These are phyloP conservation scores for Thermothielavioides terrestris DNA, from an alignment of 495 filamentous ascomycete genomes.

Conservation along the genomic window DNA sequence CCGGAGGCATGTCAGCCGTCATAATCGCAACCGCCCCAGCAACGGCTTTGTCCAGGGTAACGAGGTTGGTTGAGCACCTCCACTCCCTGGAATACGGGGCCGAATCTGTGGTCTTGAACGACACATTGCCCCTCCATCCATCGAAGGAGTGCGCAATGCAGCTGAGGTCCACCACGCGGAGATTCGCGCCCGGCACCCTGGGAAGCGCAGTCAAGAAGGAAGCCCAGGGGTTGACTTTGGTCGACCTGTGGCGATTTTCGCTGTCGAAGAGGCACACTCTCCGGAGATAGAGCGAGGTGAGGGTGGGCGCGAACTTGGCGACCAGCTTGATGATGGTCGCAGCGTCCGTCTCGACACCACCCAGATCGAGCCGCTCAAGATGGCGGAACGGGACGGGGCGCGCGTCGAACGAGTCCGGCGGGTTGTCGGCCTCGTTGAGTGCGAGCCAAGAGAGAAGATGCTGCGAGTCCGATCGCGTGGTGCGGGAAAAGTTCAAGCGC, in stretches of 20 bases:
- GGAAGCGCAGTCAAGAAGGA: constrained; percentile 11
- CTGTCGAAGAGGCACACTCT: constrained; percentile 15
- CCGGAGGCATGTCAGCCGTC: background rate
- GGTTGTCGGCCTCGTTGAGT: background rate
- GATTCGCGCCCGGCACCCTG: constrained; percentile 4
- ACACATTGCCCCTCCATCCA: background rate
- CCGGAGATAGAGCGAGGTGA: constrained; percentile 28
- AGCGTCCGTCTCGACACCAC: constrained; percentile 16
- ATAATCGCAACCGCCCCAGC: background rate
- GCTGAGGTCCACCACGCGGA: constrained; percentile 4
- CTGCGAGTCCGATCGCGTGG: background rate
- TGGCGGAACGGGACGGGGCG: constrained; percentile 11
- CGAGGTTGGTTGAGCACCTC: background rate
- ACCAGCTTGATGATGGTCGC: constrained; percentile 22
- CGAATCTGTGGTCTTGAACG: background rate
- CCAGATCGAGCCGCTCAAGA: constrained; percentile 34
- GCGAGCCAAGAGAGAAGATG: constrained; percentile 2
- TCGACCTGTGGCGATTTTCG: background rate
- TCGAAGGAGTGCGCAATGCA: background rate
- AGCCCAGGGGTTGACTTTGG: constrained; percentile 18
- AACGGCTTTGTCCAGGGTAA: constrained; percentile 1
- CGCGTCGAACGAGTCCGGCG: background rate
- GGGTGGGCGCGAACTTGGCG: constrained; percentile 26
- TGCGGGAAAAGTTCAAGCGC: constrained; percentile 26
- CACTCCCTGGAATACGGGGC: background rate